Base-by-base conservation (phyloP, 2,329 filamentous ascomycete genomes). In the Venturia aucupariae region DNA sequence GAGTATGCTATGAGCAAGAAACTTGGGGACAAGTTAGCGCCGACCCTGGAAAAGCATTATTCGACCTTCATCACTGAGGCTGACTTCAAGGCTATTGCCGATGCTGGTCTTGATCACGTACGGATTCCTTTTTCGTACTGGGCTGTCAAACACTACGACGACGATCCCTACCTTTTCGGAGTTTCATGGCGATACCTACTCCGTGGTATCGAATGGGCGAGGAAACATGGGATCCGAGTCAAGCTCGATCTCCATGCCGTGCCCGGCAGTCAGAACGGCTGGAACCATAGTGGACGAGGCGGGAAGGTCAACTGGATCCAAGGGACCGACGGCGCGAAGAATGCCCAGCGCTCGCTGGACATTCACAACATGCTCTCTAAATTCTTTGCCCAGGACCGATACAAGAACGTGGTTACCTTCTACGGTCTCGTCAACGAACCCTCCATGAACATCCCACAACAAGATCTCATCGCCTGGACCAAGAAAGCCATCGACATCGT, bases 401-500 rank as follows among this genome's bases (percentile, higher is more conserved):
- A 99, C 80, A 88, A 89, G 72, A 96, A 97, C 73, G 83, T 99
- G 68, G 82, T 99, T 67, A 85, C 89, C 13, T 90, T 97, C 78
- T 99, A 97, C 76, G 94, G 94, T 4, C 85, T 97, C 1, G 90
- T 86, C 72, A 99, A 99, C 77, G 94, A 99, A 76, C 94, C 94
- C 1, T 82, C 38, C 41, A 46, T 19, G 69, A 67, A 81, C 59
- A 80, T 99, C 38, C 77, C 86, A 42, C 77, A 83, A 0, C 72
- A 79, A 35, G 82, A 82, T 4, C 92, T 99, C 0, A 78, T 93
- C 3, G 76, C 82, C 61, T 99, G 94, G 94, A 95, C 91, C 0
- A 78, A 83, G 64, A 79, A 86, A 38, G 92, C 90, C 11, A 88
- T 90, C 68, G 77, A 83, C 15, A 77, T 91, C 15, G 84, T 97